These are phyloP conservation scores for Saccharomycopsis sp. DNA, from an alignment of 805 yeast species.

Conservation along the genomic window DNA sequence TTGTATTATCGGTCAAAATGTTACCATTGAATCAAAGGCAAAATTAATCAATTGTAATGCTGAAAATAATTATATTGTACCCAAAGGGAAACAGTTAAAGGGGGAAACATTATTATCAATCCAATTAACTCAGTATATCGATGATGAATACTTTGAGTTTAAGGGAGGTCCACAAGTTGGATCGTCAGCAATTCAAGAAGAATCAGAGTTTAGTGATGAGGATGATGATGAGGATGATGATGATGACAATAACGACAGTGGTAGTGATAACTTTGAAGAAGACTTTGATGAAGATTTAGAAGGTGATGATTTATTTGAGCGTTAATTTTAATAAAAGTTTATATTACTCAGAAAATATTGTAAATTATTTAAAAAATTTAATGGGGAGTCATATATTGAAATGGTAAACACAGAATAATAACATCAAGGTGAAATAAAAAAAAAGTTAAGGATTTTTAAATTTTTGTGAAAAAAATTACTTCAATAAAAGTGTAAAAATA, in stretches of 20 bases:
- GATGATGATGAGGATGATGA: conserved; percentile 21
- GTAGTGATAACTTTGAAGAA: conserved; percentile 19
- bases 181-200: neutral
- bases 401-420: too few species aligned
- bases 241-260: conserved; percentile 21
- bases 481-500: too few species aligned
- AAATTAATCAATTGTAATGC: conserved; percentile 74
- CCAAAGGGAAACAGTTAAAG: conserved; percentile 39
- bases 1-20: conserved; percentile 70
- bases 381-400: too few species aligned
- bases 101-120: conserved; percentile 46
- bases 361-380: too few species aligned
- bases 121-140: conserved; percentile 21
- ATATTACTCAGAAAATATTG: too few species aligned
- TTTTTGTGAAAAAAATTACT: too few species aligned
- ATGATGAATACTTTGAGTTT: conserved; percentile 26
- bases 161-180: neutral
- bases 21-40: conserved; percentile 51
- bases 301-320: conserved; percentile 17
- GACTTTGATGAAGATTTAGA: conserved; percentile 21
- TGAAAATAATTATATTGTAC: conserved; percentile 68
- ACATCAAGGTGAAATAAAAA: too few species aligned
- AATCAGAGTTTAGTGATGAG: conserved; percentile 21
- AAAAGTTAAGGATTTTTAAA: too few species aligned
- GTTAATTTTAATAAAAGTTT: neutral